Percentiles rank a stretch among this genome's conserved stretches.
Conservation (phyloP, 2,329 filamentous ascomycete species). For the Albophoma yamanashiensis region DNA sequence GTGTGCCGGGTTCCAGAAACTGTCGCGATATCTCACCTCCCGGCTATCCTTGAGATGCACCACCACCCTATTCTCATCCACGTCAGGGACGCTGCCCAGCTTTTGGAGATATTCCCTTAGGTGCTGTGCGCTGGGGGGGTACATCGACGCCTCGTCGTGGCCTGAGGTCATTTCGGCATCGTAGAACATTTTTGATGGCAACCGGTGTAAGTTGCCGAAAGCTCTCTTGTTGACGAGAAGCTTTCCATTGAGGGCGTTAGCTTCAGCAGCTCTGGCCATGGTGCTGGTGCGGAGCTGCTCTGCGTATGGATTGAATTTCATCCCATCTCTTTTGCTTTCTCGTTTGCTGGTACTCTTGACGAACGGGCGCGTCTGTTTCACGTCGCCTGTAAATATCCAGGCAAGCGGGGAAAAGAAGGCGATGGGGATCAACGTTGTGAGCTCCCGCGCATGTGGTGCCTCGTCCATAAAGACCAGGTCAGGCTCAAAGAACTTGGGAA, state of each 20-base stretch:
- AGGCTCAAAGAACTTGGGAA: constrained; percentile 53
- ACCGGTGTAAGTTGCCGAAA: constrained; percentile 24
- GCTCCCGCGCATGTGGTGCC: constrained; percentile 33
- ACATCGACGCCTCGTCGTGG: constrained; percentile 9
- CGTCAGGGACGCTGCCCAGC: constrained; percentile 7
- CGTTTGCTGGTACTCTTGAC: constrained; percentile 17
- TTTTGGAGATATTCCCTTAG: constrained; percentile 18
- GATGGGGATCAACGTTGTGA: constrained; percentile 33
- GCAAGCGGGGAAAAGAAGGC: constrained; percentile 29
- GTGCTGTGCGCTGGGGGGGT: constrained; percentile 15
- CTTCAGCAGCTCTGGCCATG: constrained; percentile 25
- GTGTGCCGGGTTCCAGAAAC: constrained; percentile 29
- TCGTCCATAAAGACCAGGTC: constrained; percentile 84
- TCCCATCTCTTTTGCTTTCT: constrained; percentile 6
- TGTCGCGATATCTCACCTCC: constrained; percentile 18
- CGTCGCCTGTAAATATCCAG: constrained; percentile 36
- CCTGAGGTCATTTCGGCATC: constrained; percentile 24
- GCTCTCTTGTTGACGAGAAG: constrained; percentile 27
- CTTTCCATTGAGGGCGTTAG: constrained; percentile 19
- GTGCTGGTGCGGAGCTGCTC: constrained; percentile 22
- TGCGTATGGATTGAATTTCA: constrained; percentile 19
- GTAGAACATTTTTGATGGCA: constrained; percentile 33
- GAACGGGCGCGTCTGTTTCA: constrained; percentile 32
- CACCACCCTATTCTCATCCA: constrained; percentile 25
- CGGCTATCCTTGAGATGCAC: constrained; percentile 16